Evolutionary conservation across 495 filamentous ascomycete genomes (phyloP), one percentile per base, ranked within the genome.

Genomic region (Talaromyces adpressus): DNA sequence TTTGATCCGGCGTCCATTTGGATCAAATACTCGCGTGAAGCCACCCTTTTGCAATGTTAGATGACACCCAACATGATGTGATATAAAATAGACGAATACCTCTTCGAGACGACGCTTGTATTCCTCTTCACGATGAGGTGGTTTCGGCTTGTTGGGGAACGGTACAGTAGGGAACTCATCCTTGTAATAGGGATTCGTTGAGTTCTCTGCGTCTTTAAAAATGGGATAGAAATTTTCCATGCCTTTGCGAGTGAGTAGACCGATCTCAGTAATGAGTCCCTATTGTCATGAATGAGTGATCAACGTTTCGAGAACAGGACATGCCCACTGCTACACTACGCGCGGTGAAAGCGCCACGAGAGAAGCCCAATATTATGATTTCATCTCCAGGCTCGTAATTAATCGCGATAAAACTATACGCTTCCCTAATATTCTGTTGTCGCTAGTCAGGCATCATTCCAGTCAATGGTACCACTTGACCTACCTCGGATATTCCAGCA

Each of bases 321-420:
- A 60, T 45, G 4, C 67, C 63, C 54, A 66, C 67, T 32, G 70
- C 70, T 52, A 90, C 84, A 34, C 80, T 83, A 60, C 89, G 79
- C 1, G 86, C 87, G 0, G 88, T 90, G 66, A 87, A 91, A n/a
- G 88, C 87, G 8, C 89, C 87, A 3, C 89, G 80, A 27, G 87
- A 90, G 73, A 91, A 91, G 8, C 88, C 89, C 25, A 90, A 64
- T 25, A 91, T 77, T 60, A 90, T 78, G 51, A 91, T 89, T 65
- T 91, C 86, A 67, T 91, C 88, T 11, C 85, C 83, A 22, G 83
- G 80, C 30, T 80, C 72, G 65, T 85, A 90, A 74, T 91, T 91
- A 51, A 84, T 83, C 23, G 82, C 81, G 16, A 90, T 69, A 66
- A 89, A 91, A 6, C 81, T 78, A 69, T 91, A 91, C 0, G 81